phyloP scores from a whole-genome alignment of 495 filamentous ascomycete genomes.

The Aspergillus campestris region DNA sequence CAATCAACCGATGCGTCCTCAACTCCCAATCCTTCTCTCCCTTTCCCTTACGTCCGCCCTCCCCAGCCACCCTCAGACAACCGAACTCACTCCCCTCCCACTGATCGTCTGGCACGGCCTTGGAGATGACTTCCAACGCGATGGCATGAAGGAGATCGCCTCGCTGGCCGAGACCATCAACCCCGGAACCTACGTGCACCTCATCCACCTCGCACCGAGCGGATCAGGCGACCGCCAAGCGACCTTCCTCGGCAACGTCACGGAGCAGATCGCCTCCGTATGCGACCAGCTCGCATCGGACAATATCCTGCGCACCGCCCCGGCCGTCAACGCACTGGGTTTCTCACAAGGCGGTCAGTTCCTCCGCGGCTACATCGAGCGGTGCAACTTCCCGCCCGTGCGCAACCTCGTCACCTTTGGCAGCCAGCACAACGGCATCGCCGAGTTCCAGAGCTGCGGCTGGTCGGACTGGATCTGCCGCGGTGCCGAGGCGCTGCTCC shows the following conservation, averaged over 20 bases:
- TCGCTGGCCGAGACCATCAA: conserved; percentile 60
- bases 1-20: too few species aligned
- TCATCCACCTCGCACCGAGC: conserved; percentile 65
- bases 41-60: neutral
- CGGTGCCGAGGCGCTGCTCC: conserved; percentile 62
- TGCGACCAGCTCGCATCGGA: conserved; percentile 72
- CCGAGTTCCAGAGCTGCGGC: conserved; percentile 62
- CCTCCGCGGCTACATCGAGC: conserved; percentile 84
- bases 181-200: conserved; percentile 78
- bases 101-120: conserved; percentile 92
- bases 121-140: conserved; percentile 59
- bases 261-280: conserved; percentile 65
- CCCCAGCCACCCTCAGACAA: conserved; percentile 2
- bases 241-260: conserved; percentile 88
- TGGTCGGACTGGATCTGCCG: conserved; percentile 71
- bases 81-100: conserved; percentile 51
- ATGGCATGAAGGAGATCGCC: conserved; percentile 61
- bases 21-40: too few species aligned
- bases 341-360: conserved; percentile 97
- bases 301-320: conserved; percentile 69
- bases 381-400: conserved; percentile 77
- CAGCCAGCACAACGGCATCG: conserved; percentile 89
- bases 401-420: conserved; percentile 85
- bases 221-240: conserved; percentile 60
- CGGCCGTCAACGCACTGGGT: conserved; percentile 81